phyloP scores from a whole-genome alignment of 2,329 filamentous ascomycete species.

The Aureobasidium pullulans region DNA sequence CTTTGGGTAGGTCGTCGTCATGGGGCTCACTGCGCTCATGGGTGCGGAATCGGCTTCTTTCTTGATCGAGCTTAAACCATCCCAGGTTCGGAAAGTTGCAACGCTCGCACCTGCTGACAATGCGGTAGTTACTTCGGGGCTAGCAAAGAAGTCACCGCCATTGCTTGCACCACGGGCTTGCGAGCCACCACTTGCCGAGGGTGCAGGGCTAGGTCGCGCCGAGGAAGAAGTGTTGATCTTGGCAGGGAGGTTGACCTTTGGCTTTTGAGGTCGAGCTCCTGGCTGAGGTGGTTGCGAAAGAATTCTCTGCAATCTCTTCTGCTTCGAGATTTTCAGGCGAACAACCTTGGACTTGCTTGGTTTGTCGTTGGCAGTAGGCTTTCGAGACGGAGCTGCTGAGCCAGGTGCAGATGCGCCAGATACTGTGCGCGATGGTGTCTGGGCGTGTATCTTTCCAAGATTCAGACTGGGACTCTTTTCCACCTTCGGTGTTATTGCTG shows the following conservation, averaged over 20 bases:
- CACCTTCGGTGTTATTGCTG: conserved; percentile 9
- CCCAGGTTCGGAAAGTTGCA: conserved; percentile 1
- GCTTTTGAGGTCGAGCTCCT: neutral
- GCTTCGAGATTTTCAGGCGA: neutral
- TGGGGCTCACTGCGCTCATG: conserved; percentile 1
- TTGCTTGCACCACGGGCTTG: neutral
- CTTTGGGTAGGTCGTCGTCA: conserved; percentile 4
- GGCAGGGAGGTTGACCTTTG: neutral
- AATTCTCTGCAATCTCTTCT: conserved; percentile 5
- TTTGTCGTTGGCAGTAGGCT: neutral
- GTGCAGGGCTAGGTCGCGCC: conserved; percentile 1
- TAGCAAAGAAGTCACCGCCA: neutral
- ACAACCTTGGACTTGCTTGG: neutral
- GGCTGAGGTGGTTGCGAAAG: conserved; percentile 8
- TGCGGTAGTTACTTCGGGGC: conserved; percentile 2
- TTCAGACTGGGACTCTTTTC: conserved; percentile 10
- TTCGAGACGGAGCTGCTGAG: neutral
- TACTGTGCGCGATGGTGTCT: conserved; percentile 4
- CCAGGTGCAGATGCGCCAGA: neutral
- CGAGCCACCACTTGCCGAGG: neutral
- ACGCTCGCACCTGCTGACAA: neutral
- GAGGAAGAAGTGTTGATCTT: neutral
- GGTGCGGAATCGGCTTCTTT: neutral
- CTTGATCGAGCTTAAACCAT: neutral
- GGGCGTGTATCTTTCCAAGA: neutral